Percentiles rank a stretch among this genome's conserved stretches.
phyloP scores from a whole-genome alignment of 192 early-diverging fungal species.

The Coemansia sp. region DNA sequence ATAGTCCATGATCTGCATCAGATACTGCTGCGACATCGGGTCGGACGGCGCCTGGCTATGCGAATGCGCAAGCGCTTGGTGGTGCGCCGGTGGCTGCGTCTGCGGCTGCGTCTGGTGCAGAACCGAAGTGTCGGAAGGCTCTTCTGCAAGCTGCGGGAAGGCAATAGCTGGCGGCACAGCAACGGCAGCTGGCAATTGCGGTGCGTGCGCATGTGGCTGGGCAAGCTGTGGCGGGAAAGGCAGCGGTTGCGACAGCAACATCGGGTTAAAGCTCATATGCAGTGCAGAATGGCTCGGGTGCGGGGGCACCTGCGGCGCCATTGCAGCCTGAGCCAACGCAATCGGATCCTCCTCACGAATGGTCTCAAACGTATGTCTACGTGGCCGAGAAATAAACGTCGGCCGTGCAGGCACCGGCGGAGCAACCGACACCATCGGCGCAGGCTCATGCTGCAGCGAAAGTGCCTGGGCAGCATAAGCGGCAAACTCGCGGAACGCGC shows the following conservation, averaged over 20 bases:
- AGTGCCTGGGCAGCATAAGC: conserved; percentile 48
- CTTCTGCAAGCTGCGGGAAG: conserved; percentile 49
- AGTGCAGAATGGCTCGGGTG: conserved; percentile 14
- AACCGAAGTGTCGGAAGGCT: neutral
- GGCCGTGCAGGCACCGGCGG: conserved; percentile 10
- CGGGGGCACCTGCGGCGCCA: conserved; percentile 4
- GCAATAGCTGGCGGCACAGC: conserved; percentile 16
- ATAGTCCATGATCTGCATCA: conserved; percentile 57
- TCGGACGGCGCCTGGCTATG: conserved; percentile 4
- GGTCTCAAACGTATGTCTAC: conserved; percentile 48
- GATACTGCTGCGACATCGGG: conserved; percentile 39
- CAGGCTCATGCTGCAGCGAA: conserved; percentile 41
- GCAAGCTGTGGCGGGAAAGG: conserved; percentile 38
- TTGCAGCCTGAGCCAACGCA: conserved; percentile 23
- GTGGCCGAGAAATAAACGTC: conserved; percentile 4
- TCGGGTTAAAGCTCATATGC: conserved; percentile 34
- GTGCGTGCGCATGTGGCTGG: too few species aligned
- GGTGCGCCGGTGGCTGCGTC: conserved; percentile 1
- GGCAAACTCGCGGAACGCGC: conserved; percentile 55
- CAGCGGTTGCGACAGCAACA: conserved; percentile 48
- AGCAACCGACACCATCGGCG: conserved; percentile 17
- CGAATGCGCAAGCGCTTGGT: neutral
- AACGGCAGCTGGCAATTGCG: neutral
- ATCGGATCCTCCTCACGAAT: conserved; percentile 47
- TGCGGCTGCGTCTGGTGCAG: neutral